These are phyloP conservation scores for Coemansia sp. DNA, from an alignment of 192 early-diverging fungal species.

Conservation along the genomic window DNA sequence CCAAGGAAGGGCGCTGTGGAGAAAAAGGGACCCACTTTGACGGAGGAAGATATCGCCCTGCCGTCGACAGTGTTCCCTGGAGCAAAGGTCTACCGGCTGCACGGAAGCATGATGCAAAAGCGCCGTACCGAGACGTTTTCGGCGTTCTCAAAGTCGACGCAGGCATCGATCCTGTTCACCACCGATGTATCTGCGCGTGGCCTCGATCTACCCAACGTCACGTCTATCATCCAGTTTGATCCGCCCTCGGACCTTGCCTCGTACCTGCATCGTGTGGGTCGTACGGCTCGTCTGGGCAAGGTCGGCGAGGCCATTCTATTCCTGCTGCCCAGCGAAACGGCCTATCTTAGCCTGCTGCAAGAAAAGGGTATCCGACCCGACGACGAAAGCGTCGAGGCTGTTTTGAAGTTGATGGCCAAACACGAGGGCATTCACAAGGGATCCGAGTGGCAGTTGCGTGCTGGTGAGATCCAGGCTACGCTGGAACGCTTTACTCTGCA, in stretches of 20 bases:
- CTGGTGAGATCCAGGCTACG: slow-evolving; percentile 41
- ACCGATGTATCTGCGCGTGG: slow-evolving; percentile 98
- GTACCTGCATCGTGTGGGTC: slow-evolving; percentile 96
- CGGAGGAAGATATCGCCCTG: slow-evolving; percentile 40
- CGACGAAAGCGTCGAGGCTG: slow-evolving; percentile 57
- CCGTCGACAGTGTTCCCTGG: slow-evolving; percentile 62
- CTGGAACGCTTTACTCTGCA: slow-evolving; percentile 41
- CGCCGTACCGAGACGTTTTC: slow-evolving; percentile 72
- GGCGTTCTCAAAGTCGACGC: slow-evolving; percentile 58
- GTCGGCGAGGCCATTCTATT: slow-evolving; percentile 83
- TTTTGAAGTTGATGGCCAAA: slow-evolving; percentile 55
- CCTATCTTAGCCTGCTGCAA: slow-evolving; percentile 64
- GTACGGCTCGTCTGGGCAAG: slow-evolving; percentile 92
- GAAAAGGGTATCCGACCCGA: slow-evolving; percentile 60
- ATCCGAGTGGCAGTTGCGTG: slow-evolving; percentile 43
- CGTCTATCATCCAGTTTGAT: slow-evolving; percentile 93
- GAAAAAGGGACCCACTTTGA: slow-evolving; percentile 22
- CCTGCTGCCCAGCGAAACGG: slow-evolving; percentile 84
- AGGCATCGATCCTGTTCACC: slow-evolving; percentile 79
- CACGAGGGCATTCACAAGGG: slow-evolving; percentile 37
- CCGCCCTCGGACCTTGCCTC: slow-evolving; percentile 90
- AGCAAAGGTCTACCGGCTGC: slow-evolving; percentile 74
- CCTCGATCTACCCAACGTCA: slow-evolving; percentile 92
- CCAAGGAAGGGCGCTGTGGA: slow-evolving; percentile 3
- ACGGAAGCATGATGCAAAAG: slow-evolving; percentile 82